These are phyloP conservation scores for California macrophylla DNA, from an alignment of 441 rosid species.

Conservation along the genomic window DNA sequence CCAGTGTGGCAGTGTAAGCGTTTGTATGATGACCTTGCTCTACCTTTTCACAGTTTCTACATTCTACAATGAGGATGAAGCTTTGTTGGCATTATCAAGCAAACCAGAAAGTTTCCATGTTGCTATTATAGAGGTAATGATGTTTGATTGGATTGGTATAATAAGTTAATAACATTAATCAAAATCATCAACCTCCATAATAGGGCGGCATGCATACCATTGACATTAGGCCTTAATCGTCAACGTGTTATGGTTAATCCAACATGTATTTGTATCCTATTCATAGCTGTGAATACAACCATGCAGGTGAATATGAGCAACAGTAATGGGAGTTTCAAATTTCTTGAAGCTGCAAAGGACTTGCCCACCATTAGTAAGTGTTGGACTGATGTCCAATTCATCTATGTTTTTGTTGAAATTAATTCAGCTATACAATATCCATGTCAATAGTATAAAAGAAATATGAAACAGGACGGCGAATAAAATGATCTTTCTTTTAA, in stretches of 20 bases:
- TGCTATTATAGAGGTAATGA: slow-evolving; percentile 72
- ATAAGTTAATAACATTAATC: too few species aligned
- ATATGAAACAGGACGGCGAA: background rate
- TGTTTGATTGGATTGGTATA: background rate
- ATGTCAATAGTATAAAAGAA: background rate
- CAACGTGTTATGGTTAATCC: background rate
- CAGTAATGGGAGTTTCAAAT: slow-evolving; percentile 48
- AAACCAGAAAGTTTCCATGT: slow-evolving; percentile 65
- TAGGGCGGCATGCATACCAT: background rate
- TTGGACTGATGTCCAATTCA: background rate
- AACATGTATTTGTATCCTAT: background rate
- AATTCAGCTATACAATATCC: background rate
- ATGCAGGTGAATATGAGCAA: slow-evolving; percentile 42
- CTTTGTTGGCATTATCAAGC: slow-evolving; percentile 48
- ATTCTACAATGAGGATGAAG: slow-evolving; percentile 67
- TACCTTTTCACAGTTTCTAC: slow-evolving; percentile 47
- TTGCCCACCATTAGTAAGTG: slow-evolving; percentile 80
- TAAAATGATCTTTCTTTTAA: slow-evolving; percentile 6
- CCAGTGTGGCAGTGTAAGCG: background rate
- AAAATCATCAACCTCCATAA: slow-evolving; percentile 7
- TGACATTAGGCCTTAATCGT: background rate
- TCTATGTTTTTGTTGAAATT: background rate
- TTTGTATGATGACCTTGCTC: slow-evolving; percentile 6
- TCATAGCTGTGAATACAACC: slow-evolving; percentile 7
- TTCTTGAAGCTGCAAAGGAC: slow-evolving; percentile 72